Evolutionary conservation across 2,329 filamentous ascomycete genomes (phyloP), one percentile per base, ranked within the genome.

Genomic region (Colletotrichum karsti): DNA sequence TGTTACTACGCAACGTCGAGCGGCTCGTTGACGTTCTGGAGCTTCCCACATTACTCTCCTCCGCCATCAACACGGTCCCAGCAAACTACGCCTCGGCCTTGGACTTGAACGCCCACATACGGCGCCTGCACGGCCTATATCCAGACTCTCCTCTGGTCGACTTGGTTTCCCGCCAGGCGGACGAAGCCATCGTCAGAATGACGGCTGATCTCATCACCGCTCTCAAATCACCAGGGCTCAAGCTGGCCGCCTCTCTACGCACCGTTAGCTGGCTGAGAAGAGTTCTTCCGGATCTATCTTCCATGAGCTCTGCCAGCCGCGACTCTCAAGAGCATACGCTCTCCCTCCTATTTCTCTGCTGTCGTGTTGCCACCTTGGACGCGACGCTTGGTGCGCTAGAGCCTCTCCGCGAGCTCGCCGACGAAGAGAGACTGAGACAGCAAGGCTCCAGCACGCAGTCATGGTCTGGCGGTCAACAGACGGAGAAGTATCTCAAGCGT

Each of bases 71-170:
- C 3, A 81, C 87, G 1, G 85, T 80, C 4, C 84, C 89, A 4
- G 88, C 90, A 68, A 97, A 94, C 72, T 97, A 98, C 82, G 91
- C 94, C 2, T 93, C 94, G 0, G 95, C 95, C 0, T 85, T 99
- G 35, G 96, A 99, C 78, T 86, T 99, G 3, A 92, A 97, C 76
- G 92, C 93, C n/a, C 96, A 98, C 77, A 96, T 98, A 76, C 93
- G 93, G 73, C 90, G 96, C 7, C 85, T 99, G 6, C 90, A 94
- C 69, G 89, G 90, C 0, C 84, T 98, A 28, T 97, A 98, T 77
- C 92, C 95, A 0, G 85, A 91, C 58, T 97, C 94, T 0, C 83
- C 88, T 1, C 83, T 98, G 46, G 87, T 98, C 26, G 85, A 85
- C 18, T 91, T 92, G 24, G 91, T 98, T 20, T 86, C 90, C 9